Base-by-base conservation (phyloP, 2,329 filamentous ascomycete genomes). In the Colletotrichum euphorbiae region DNA sequence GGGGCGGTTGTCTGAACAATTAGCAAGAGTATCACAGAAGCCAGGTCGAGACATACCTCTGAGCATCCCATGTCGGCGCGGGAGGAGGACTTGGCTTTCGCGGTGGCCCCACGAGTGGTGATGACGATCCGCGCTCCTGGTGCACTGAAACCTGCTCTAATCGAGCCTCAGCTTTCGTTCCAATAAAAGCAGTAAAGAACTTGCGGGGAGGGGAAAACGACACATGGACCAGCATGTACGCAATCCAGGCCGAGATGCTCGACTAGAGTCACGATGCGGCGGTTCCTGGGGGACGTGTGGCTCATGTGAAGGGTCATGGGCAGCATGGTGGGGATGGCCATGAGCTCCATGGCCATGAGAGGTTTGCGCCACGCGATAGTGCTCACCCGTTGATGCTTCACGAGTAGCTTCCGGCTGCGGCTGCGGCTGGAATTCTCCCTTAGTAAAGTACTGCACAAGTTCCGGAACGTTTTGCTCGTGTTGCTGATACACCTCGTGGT, bases 1-100 rank as follows among this genome's bases (percentile, higher is more conserved):
- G 89, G 66, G 89, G 89, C 50, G 89, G 80, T 73, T 90, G 87
- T 76, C 90, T 92, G 72, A 54, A 46, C n/a, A 52, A 65, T 74
- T 64, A 75, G 40, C 8, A 7, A 38, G 52, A 24, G 46, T 40
- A 6, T 73, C 24, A 62, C 19, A 45, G 43, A 46, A 8, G 31
- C 7, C 19, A 31, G 11, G 7, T 43, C 24, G 40, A 17, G 15
- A 75, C 80, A 75, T 72, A 87, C 85, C 80, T 81, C 77, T 86
- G 84, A 75, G 86, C 84, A 74, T 88, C 84, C 85, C 85, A 88
- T 67, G 73, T 77, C 59, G 73, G 68, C 64, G 69, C 65, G 52
- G 75, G 77, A 24, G 72, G 73, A 40, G 76, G 74, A 67, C 79
- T 80, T 67, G 77, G 75, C 75, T 78, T 75, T 56, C 75, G 76